Evolutionary conservation across 805 yeast genomes (phyloP), one percentile per base, ranked within the genome.

Genomic region (Lipomyces yamadae): DNA sequence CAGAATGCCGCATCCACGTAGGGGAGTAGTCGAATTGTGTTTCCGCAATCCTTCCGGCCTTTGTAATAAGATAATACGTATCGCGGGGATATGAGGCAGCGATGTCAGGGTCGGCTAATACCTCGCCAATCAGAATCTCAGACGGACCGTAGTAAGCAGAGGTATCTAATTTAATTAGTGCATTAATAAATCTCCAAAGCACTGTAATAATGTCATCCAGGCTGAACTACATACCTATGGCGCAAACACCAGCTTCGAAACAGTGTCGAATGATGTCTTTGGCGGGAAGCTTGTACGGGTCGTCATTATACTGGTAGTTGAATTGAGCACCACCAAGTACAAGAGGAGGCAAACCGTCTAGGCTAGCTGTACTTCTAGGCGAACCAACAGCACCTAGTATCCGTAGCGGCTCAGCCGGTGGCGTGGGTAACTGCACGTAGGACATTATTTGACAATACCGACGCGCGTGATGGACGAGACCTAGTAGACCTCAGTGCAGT

Each of bases 101-200:
- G 7, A 79, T 60, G 4, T 76, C 70, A 37, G 79, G 69, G 0
- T 74, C 63, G 32, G 77, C 76, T 70, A 93, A 78, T 0, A 92
- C 94, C 15, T 81, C 68, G 1, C 98, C 98, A 4, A 91, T 75
- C 13, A 93, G 70, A 24, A 78, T 81, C 74, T 93, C 98, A 4
- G 96, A 90, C 0, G 91, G 91, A 0, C 98, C 98, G 75, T 93
- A 93, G 78, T 91, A 92, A 2, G 98, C 97, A 0, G 97, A 90
- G 0, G 98, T 92, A 75, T 93, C 98, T 67, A 39, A n/a, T 42
- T n/a, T 8, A 18, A 10, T 45, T 53, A 18, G 1, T 24, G 24
- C 24, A 24, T 24, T 24, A 24, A 24, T 24, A 24, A 24, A 24
- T 24, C 24, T 24, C 24, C 24, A 24, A 24, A 24, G 24, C 24